phyloP scores from a whole-genome alignment of 23 red algal species.

The Agarophyton chilense region DNA sequence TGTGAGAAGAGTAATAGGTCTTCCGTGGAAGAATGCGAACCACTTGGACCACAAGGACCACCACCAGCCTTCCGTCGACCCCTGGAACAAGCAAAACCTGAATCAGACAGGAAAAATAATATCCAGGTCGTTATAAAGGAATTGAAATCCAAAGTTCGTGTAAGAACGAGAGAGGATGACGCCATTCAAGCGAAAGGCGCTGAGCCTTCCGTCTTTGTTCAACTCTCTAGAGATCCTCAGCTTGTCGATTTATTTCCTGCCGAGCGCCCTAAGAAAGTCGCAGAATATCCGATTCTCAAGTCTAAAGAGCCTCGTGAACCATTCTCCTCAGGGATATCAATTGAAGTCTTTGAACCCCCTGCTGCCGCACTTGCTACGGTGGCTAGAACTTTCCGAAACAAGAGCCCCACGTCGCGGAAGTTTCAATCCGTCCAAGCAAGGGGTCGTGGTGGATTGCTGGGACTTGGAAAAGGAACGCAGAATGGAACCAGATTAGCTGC shows the following conservation, averaged over 20 bases:
- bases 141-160: not conserved
- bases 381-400: not conserved
- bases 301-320: not conserved
- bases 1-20: not conserved
- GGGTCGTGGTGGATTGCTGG: not conserved
- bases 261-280: not conserved
- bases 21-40: not conserved
- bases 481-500: not conserved
- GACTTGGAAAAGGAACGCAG: slow-evolving; percentile 5
- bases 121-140: slow-evolving; percentile 9
- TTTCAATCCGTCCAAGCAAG: not conserved
- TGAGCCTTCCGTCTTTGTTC: not conserved
- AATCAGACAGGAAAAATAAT: not conserved
- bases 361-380: no score
- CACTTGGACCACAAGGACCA: not conserved
- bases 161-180: not conserved
- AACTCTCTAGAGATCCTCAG: not conserved
- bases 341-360: not conserved
- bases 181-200: not conserved
- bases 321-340: not conserved
- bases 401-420: not conserved
- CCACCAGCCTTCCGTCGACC: not conserved
- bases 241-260: not conserved
- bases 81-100: not conserved
- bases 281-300: not conserved